Evolutionary conservation across 345 rosid species (phyloP), one percentile per base, ranked within the genome.

Genomic region (Corymbia maculata): DNA sequence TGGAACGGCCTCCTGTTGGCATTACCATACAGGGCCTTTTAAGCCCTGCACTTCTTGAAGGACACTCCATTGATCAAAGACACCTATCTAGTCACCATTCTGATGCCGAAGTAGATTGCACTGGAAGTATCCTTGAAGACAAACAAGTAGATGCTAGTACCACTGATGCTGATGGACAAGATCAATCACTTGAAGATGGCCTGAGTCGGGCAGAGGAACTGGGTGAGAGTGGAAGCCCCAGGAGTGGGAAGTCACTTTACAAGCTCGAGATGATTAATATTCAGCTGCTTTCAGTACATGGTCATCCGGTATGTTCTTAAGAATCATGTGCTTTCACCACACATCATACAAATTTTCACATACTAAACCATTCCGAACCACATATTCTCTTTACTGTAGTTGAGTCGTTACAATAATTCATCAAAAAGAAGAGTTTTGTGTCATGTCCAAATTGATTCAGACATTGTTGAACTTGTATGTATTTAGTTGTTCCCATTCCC

Each of bases 1-100:
- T 98, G 98, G 97, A 95, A 90, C 94, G 95, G 89, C 98, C 97
- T 64, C 94, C 98, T 86, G 96, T 95, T 90, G 98, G 98, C 88
- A 90, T 98, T 92, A 94, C 94, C 82, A 92, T 98, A 90, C 98
- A 96, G 89, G 99, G 98, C 90, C 88, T 95, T 89, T 80, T 98
- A 91, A 96, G 96, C 88, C 98, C 95, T 89, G 94, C 94, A 80
- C 90, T 95, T 86, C 93, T 93, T 52, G 96, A 97, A 88, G 99
- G 95, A 88, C 95, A 95, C 88, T 92, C 95, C 85, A 95, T 92
- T 89, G 95, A 95, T 90, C 90, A 94, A 92, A 94, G 90, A 93
- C 95, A 89, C 89, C 89, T 94, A 85, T 92, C 97, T 89, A 86
- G 91, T 79, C 88, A 51, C 59, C 88, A 91, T 87, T 88, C 92